phyloP scores from a whole-genome alignment of 2,329 filamentous ascomycete genomes.

The Aspergillus novoparasiticus region DNA sequence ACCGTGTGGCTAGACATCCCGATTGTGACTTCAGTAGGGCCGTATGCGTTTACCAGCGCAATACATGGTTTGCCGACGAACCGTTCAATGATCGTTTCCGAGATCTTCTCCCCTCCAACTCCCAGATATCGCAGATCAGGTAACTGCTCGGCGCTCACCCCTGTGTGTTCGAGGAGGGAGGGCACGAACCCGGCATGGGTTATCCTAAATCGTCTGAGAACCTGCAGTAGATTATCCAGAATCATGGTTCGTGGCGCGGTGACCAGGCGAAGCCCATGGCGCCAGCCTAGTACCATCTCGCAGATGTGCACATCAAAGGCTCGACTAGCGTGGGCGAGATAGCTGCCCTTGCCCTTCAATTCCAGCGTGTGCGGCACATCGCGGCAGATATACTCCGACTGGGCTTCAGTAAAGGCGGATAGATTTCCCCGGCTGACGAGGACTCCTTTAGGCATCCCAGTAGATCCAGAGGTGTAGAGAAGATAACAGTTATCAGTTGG shows the following conservation, averaged over 20 bases:
- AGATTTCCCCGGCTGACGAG: conserved; percentile 14
- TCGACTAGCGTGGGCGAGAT: conserved; percentile 20
- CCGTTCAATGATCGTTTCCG: conserved; percentile 15
- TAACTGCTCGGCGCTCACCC: conserved; percentile 10
- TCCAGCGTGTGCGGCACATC: conserved; percentile 13
- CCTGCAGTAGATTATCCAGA: conserved; percentile 14
- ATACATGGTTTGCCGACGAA: conserved; percentile 12
- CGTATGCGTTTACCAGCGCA: conserved; percentile 17
- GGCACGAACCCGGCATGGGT: conserved; percentile 16
- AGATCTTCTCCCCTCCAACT: conserved; percentile 21
- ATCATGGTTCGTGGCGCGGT: conserved; percentile 12
- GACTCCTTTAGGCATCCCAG: conserved; percentile 19
- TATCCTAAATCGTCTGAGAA: conserved; percentile 8
- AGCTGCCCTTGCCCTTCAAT: conserved; percentile 13
- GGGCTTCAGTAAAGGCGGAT: conserved; percentile 14
- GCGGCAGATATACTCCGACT: conserved; percentile 18
- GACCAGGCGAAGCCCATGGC: conserved; percentile 17
- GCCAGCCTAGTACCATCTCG: conserved; percentile 20
- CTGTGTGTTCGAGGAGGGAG: conserved; percentile 16
- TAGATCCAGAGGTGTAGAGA: conserved; percentile 21
- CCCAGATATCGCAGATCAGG: conserved; percentile 14
- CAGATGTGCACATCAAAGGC: conserved; percentile 19
- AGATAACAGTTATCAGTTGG: conserved; percentile 9
- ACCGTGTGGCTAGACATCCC: conserved; percentile 14
- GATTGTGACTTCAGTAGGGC: conserved; percentile 19